A percentile compares a stretch with the other conserved stretches of the same genome.
phyloP scores from a whole-genome alignment of 2,329 filamentous ascomycete species.

The Hypoxylon sp. region DNA sequence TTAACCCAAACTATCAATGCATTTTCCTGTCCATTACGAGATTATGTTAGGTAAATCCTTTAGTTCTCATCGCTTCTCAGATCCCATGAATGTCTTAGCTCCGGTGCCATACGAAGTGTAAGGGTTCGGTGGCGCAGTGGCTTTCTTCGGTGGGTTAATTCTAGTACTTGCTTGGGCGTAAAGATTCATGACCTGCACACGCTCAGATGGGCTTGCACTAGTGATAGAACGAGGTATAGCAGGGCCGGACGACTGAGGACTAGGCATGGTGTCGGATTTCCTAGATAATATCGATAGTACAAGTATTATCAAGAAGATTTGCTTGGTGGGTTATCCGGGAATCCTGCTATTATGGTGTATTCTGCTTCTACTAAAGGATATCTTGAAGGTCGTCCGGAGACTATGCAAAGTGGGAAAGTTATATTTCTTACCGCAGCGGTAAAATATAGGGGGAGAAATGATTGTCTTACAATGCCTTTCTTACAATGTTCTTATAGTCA shows the following conservation, averaged over 20 bases:
- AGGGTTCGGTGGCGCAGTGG: background rate
- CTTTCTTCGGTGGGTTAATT: background rate
- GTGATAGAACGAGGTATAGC: background rate
- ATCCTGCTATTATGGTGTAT: background rate
- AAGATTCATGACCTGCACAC: background rate
- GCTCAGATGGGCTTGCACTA: background rate
- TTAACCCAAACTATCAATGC: too few species aligned
- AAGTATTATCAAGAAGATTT: background rate
- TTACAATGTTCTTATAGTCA: too few species aligned
- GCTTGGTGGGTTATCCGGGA: background rate
- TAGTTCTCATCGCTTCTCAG: background rate
- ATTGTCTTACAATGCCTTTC: too few species aligned
- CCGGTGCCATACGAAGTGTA: background rate
- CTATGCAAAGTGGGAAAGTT: background rate
- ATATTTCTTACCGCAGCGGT: background rate
- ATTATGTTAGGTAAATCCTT: too few species aligned
- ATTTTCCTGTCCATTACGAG: too few species aligned
- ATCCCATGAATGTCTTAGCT: background rate
- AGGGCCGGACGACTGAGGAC: background rate
- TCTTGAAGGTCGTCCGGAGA: background rate
- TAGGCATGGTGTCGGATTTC: background rate
- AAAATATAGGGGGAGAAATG: too few species aligned
- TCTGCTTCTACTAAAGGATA: background rate
- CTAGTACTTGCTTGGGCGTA: background rate
- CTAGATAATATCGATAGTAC: background rate